phyloP scores from a whole-genome alignment of 345 rosid species.

The Corchorus olitorius region DNA sequence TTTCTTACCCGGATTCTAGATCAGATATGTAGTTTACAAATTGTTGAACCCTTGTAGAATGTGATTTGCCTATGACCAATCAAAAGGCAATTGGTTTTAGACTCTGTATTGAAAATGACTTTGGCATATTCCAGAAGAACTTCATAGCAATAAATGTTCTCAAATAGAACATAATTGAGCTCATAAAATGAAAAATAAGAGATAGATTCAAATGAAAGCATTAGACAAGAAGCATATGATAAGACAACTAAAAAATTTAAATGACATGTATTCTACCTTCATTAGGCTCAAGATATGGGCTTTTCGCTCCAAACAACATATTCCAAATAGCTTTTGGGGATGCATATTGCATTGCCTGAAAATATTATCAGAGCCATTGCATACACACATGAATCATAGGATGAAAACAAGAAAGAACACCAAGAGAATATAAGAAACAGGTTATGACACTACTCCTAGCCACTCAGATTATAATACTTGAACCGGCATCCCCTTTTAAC shows the following conservation, averaged over 20 bases:
- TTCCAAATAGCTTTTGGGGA: conserved; percentile 94
- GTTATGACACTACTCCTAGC: conserved; percentile 11
- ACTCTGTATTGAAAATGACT: neutral
- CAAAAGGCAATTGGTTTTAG: conserved; percentile 11
- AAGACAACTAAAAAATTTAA: neutral
- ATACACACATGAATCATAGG: neutral
- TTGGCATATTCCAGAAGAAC: conserved; percentile 14
- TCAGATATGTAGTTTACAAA: conserved; percentile 76
- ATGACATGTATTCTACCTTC: conserved; percentile 41
- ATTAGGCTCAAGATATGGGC: conserved; percentile 48
- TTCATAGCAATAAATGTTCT: conserved; percentile 7
- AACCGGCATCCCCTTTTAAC: neutral
- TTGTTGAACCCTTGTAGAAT: conserved; percentile 57
- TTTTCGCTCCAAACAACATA: conserved; percentile 58
- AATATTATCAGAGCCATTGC: conserved; percentile 23
- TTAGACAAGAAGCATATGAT: neutral
- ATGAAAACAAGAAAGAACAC: neutral
- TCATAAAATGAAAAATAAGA: neutral
- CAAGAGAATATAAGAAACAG: neutral
- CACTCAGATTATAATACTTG: neutral
- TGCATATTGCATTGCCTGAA: conserved; percentile 89
- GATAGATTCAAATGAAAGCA: neutral
- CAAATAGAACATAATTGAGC: conserved; percentile 2
- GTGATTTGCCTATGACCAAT: conserved; percentile 48
- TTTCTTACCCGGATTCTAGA: conserved; percentile 71